Evolutionary conservation across 331 rosid species (phyloP), one percentile per base, ranked within the genome.

Genomic region (Spiraea crenata): DNA sequence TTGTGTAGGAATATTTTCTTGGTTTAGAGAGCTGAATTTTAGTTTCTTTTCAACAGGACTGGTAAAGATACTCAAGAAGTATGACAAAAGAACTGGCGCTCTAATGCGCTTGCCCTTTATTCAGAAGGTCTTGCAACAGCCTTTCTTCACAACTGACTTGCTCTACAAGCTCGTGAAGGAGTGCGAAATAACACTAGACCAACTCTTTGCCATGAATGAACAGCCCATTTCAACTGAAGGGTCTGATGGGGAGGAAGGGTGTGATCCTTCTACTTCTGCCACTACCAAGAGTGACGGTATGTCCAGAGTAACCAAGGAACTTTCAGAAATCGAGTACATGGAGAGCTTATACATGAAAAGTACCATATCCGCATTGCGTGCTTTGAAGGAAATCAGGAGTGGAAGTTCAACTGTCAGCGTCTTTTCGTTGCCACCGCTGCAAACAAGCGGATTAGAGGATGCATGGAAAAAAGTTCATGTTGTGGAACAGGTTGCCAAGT

Each of bases 31-130:
- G 44, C 74, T 17, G 7, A 39, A 31, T 54, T 55, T 25, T 65
- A 38, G 16, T 61, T 63, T 59, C 11, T 45, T 60, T 48, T 71
- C 50, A 71, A 68, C 87, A 95, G 99, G 99, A 50, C 83, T 95
- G 55, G 97, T 83, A 55, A 95, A 95, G 83, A 95, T 95, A 75
- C 86, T 95, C 5, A 95, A 95, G 81, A 95, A 95, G 86, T 91
- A 95, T 70, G 99, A 95, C 85, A 95, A 95, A 82, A 83, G 99
- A 83, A 95, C 99, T 7, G 99, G 99, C 39, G 97, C 97, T 54
- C 96, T 95, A 55, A 91, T 89, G 67, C 97, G 99, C 63, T 69
- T 91, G 85, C 97, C 97, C 74, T 95, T 91, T 81, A 91, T 95
- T 71, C 96, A 89, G 77, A 95, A 85, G 83, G 99, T 95, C 69